These are phyloP conservation scores for Sutorius eximius DNA, from an alignment of 1,284 basidiomycete species.

Conservation along the genomic window DNA sequence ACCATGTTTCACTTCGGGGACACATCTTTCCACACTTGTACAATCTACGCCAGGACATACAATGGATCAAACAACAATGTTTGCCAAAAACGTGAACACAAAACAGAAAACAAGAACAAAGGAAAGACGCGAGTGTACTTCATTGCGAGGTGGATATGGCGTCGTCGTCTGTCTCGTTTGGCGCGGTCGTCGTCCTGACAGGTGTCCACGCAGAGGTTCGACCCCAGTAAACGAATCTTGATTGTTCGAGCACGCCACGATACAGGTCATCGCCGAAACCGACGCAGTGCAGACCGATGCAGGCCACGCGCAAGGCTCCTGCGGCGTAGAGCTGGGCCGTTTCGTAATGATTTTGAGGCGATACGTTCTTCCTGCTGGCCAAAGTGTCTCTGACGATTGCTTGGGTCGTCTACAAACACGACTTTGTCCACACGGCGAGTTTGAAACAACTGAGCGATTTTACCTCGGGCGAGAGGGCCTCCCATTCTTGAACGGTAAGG, in stretches of 20 bases:
- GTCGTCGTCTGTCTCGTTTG: slow-evolving; percentile 21
- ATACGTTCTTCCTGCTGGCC: slow-evolving; percentile 65
- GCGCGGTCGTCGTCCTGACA: slow-evolving; percentile 5
- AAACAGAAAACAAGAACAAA: background rate
- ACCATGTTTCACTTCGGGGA: background rate
- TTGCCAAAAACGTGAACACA: background rate
- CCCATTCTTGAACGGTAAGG: slow-evolving; percentile 66
- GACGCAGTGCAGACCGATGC: slow-evolving; percentile 70
- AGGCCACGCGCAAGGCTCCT: slow-evolving; percentile 69
- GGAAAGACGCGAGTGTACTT: background rate
- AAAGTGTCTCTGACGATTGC: slow-evolving; percentile 69
- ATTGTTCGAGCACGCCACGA: slow-evolving; percentile 61
- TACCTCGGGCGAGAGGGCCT: slow-evolving; percentile 62
- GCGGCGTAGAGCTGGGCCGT: slow-evolving; percentile 65
- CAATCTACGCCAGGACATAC: background rate
- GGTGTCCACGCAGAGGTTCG: slow-evolving; percentile 22
- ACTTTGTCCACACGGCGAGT: slow-evolving; percentile 3
- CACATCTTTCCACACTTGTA: background rate
- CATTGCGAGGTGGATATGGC: slow-evolving; percentile 6
- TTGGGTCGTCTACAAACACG: slow-evolving; percentile 52
- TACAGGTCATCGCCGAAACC: slow-evolving; percentile 68
- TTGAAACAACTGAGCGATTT: slow-evolving; percentile 6
- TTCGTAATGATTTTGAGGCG: slow-evolving; percentile 74
- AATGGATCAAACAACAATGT: slow-evolving; percentile 5
- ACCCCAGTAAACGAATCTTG: slow-evolving; percentile 45